Evolutionary conservation across 78 protist species (phyloP).

Genomic region (Diacronema lutheri): DNA sequence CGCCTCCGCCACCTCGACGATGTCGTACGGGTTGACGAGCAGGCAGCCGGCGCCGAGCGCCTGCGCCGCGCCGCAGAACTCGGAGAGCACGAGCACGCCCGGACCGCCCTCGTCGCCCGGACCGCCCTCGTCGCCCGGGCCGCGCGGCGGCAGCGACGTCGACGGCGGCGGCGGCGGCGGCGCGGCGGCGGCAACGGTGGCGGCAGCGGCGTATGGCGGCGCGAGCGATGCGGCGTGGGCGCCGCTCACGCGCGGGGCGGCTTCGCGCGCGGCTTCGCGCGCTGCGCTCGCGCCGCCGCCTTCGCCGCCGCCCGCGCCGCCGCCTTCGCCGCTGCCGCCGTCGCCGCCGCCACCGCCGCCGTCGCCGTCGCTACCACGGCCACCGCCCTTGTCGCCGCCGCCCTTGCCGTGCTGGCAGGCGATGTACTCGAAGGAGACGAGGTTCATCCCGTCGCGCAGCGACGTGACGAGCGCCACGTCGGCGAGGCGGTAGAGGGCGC

Average conservation of each 20-base stretch:
- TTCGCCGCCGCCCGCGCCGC: too few species aligned
- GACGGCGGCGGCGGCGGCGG: too few species aligned
- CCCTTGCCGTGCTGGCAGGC: slow-evolving; percentile 71
- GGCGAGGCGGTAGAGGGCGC: slow-evolving; percentile 54
- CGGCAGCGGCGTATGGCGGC: too few species aligned
- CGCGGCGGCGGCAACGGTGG: too few species aligned
- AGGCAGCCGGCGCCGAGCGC: slow-evolving; percentile 35
- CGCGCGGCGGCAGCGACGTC: too few species aligned
- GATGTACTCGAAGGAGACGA: slow-evolving; percentile 38
- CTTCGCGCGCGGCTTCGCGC: not conserved
- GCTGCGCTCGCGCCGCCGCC: too few species aligned
- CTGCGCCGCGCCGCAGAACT: slow-evolving; percentile 55
- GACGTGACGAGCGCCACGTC: too few species aligned
- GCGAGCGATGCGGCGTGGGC: not conserved
- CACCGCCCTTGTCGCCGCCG: slow-evolving; percentile 62
- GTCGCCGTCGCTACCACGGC: slow-evolving; percentile 29
- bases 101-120: too few species aligned
- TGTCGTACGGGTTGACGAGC: slow-evolving; percentile 35
- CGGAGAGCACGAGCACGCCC: slow-evolving; percentile 56
- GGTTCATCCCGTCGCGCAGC: too few species aligned
- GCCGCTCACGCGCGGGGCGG: not conserved
- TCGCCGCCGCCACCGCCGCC: slow-evolving; percentile 66
- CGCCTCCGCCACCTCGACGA: slow-evolving; percentile 19
- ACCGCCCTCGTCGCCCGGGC: too few species aligned
- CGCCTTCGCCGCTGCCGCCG: too few species aligned